Conservation (phyloP, 2,329 filamentous ascomycete genomes). For the Aspergillus fumigatiaffinis region DNA sequence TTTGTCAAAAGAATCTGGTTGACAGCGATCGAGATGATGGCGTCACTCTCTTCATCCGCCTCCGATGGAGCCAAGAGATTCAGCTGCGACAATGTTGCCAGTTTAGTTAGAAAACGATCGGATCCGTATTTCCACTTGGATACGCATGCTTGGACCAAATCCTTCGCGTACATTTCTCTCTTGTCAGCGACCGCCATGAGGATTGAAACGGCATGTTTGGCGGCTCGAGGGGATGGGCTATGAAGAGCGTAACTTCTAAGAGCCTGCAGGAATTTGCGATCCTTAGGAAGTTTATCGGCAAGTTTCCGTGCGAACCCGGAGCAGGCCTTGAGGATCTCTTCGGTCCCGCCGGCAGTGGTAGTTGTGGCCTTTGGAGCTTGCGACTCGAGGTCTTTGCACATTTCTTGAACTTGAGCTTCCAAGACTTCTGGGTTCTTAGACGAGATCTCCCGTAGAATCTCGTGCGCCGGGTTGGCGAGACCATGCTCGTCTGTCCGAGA, state of each 20-base stretch:
- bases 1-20: constrained; percentile 70
- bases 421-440: constrained; percentile 84
- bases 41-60: constrained; percentile 68
- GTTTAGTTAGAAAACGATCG: constrained; percentile 64
- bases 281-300: constrained; percentile 74
- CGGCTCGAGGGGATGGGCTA: constrained; percentile 74
- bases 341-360: constrained; percentile 67
- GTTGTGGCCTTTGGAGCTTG: constrained; percentile 69
- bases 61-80: constrained; percentile 70
- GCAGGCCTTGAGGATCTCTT: constrained; percentile 90
- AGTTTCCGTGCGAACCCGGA: constrained; percentile 86
- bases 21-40: constrained; percentile 74
- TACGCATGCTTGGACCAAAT: constrained; percentile 72
- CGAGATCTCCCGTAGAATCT: constrained; percentile 88
- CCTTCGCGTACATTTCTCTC: constrained; percentile 80
- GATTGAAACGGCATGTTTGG: constrained; percentile 92
- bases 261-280: constrained; percentile 75
- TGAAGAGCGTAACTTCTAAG: constrained; percentile 79
- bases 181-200: constrained; percentile 72
- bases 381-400: constrained; percentile 80
- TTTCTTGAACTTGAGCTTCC: constrained; percentile 84
- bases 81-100: constrained; percentile 58
- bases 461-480: constrained; percentile 74
- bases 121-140: constrained; percentile 70
- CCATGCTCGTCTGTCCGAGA: constrained; percentile 79